Evolutionary conservation across 2,329 filamentous ascomycete species (phyloP).

Genomic region (Neopestalotiopsis sp.): DNA sequence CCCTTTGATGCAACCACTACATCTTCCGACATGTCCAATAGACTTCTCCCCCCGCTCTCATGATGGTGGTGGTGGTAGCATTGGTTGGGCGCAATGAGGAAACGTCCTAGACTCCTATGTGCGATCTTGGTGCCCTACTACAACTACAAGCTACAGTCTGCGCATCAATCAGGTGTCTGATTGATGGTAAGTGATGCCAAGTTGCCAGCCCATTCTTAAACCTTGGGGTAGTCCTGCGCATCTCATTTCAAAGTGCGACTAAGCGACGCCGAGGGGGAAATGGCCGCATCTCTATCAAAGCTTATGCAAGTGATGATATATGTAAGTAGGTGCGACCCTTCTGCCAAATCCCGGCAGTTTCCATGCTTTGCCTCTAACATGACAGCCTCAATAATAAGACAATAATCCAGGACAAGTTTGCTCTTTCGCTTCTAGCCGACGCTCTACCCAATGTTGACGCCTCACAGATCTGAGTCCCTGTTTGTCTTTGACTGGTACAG

Average conservation of each 20-base stretch:
- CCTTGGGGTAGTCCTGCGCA: background rate
- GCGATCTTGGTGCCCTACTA: background rate
- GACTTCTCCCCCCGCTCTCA: background rate
- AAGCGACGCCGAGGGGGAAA: too few species aligned
- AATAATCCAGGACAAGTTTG: background rate
- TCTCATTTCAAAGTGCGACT: too few species aligned
- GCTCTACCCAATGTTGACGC: too few species aligned
- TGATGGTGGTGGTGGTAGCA: background rate
- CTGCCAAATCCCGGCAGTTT: too few species aligned
- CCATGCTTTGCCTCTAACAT: background rate
- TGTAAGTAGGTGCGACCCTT: too few species aligned
- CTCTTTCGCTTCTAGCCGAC: background rate
- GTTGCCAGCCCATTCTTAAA: background rate
- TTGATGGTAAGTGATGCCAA: too few species aligned
- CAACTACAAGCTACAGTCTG: background rate
- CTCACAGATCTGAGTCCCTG: too few species aligned
- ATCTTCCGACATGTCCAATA: background rate
- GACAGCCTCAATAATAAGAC: background rate
- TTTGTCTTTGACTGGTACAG: too few species aligned
- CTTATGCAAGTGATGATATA: too few species aligned
- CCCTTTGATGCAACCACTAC: slow-evolving; percentile 1
- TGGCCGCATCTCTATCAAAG: too few species aligned
- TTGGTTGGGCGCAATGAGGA: background rate
- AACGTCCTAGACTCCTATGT: background rate
- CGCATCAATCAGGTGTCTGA: background rate